Conservation (phyloP, 139 green algal species). For the Volvox reticuliferus region DNA sequence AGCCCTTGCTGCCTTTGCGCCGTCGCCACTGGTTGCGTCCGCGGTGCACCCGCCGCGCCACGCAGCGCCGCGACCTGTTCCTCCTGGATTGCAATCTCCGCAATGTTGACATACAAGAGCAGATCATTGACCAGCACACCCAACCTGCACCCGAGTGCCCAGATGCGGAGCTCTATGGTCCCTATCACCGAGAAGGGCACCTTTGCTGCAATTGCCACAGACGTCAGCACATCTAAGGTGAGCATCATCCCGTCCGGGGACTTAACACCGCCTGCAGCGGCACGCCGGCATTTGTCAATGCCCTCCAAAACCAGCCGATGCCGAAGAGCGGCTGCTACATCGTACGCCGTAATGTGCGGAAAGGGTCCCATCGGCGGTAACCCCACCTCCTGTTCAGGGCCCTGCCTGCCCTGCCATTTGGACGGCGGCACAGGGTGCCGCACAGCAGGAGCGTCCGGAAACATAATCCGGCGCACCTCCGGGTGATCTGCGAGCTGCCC, state of each 20-base stretch:
- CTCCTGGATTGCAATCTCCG: background rate
- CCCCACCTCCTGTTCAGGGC: background rate
- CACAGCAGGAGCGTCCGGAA: background rate
- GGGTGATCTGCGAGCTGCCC: slow-evolving; percentile 14
- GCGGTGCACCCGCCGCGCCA: background rate
- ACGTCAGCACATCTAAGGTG: background rate
- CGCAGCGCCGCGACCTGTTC: slow-evolving; percentile 24
- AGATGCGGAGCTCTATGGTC: background rate
- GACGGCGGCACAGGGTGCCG: background rate
- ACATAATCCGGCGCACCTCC: background rate
- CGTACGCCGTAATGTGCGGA: background rate
- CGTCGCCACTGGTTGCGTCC: background rate
- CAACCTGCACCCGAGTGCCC: background rate
- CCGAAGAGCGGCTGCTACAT: slow-evolving; percentile 27
- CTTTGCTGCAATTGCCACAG: background rate
- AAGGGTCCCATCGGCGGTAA: background rate
- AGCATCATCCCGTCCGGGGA: background rate
- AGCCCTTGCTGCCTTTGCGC: background rate
- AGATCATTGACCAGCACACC: slow-evolving; percentile 1
- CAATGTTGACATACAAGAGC: slow-evolving; percentile 33
- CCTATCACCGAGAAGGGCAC: background rate
- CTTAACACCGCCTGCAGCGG: background rate
- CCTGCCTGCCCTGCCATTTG: background rate
- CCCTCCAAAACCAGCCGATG: background rate
- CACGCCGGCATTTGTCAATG: background rate